Percentiles rank a stretch among this genome's conserved stretches.
Evolutionary conservation across 148 eudicot genomes (phyloP).

Genomic region (Amaranthus palmeri): DNA sequence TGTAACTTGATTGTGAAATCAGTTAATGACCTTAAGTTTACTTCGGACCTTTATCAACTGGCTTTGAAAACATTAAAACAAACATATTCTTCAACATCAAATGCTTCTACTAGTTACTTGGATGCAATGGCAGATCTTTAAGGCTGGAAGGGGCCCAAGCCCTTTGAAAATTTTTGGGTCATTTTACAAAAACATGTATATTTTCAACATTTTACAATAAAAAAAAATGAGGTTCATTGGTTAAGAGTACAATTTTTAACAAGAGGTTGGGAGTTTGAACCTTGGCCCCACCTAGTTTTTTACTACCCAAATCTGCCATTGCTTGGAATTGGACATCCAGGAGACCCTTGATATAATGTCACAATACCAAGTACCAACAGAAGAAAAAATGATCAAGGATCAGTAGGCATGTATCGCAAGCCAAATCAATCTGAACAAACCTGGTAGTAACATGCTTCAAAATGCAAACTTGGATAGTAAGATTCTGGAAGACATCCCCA

Average conservation of each 20-base stretch:
- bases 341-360: no score
- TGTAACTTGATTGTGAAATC: background rate
- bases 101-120: background rate
- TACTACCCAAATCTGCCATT: no score
- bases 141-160: no score
- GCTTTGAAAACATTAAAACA: background rate
- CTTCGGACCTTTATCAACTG: background rate
- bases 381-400: background rate
- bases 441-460: conserved; percentile 99
- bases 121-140: no score
- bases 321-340: no score
- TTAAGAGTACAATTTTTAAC: no score
- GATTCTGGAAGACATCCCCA: conserved; percentile 88
- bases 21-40: background rate
- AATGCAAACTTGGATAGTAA: conserved; percentile 87
- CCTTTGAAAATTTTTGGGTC: no score
- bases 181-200: no score
- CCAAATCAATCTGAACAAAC: conserved; percentile 30
- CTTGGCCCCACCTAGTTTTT: no score
- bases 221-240: no score
- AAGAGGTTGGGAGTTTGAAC: no score
- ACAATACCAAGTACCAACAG: background rate
- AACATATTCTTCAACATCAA: background rate
- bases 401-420: background rate
- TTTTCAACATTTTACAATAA: no score